Base-by-base conservation (phyloP, 208 protist species). In the Trypanosoma vivax region DNA sequence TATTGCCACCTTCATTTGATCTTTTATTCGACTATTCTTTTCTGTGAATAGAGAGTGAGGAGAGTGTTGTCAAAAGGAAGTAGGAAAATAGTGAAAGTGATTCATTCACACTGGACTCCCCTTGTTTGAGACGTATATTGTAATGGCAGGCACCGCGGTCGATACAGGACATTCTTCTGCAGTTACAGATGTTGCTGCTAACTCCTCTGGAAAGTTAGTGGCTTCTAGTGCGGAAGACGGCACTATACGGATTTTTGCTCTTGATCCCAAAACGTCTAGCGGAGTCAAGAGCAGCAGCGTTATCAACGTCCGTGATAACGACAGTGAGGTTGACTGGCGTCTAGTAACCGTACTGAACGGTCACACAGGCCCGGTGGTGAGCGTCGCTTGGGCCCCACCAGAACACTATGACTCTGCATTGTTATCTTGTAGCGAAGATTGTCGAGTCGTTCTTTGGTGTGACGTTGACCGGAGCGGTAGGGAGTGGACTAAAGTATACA, bases 371-470 rank as follows among this genome's bases (percentile, higher is more conserved):
- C 37, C 71, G 0, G 77, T 89, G 29, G 54, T 70, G 43, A 76
- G 79, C 33, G 55, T 94, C 1, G 70, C 88, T n/a, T 94, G 88
- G 83, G 80, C 83, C 1, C 83, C 86, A 3, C 39, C 63, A 0
- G 62, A 65, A 9, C 76, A 78, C 46, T 87, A 89, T 60, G 45
- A 51, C 31, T 53, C 70, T 10, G 77, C 78, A 6, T 40, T 90
- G 3, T 63, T 87, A 7, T 78, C 76, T 5, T 94, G 86, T 59
- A 76, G 71, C 9, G 69, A 79, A 28, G 60, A 64, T 1, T 47
- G 40, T 16, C 63, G 80, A 52, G 74, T 88, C 29, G 54, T 61
- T 19, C 63, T 92, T 3, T 92, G 77, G 77, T 69, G 67, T 40
- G 79, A 77, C 60, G 40, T 77, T 25, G 68, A 60, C 18, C n/a